Percentiles rank a stretch among this genome's conserved stretches.
phyloP scores from a whole-genome alignment of 805 yeast species.

The Starmerella apicola region DNA sequence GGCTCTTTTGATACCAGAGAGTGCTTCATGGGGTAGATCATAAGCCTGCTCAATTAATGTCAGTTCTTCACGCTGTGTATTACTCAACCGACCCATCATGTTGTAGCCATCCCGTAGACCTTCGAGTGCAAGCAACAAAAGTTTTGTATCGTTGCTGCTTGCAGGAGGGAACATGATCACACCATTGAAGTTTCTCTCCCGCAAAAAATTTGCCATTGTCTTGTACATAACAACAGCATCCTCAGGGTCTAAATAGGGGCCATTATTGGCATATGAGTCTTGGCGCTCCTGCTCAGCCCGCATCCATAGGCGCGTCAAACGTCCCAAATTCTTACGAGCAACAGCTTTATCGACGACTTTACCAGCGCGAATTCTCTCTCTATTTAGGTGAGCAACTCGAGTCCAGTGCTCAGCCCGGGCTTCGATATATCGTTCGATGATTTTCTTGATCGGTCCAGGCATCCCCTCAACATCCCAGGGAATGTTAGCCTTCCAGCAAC shows the following conservation, averaged over 20 bases:
- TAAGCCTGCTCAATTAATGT: conserved; percentile 92
- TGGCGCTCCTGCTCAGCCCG: conserved; percentile 88
- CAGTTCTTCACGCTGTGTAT: conserved; percentile 81
- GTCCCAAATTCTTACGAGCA: conserved; percentile 83
- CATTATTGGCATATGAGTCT: conserved; percentile 61
- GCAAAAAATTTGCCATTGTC: conserved; percentile 86
- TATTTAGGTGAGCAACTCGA: conserved; percentile 79
- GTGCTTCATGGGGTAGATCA: conserved; percentile 89
- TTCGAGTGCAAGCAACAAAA: conserved; percentile 80
- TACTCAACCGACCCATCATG: conserved; percentile 63
- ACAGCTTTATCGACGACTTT: conserved; percentile 88
- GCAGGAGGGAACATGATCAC: conserved; percentile 93
- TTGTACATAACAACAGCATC: conserved; percentile 82
- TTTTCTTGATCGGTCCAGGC: conserved; percentile 78
- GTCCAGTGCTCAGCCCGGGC: conserved; percentile 98
- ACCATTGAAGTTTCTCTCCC: conserved; percentile 39
- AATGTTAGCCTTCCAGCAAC: conserved; percentile 98
- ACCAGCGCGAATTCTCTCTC: conserved; percentile 83
- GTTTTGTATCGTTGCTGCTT: conserved; percentile 86
- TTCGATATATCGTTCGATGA: conserved; percentile 77
- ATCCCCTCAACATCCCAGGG: conserved; percentile 97
- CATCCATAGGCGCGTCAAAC: conserved; percentile 84
- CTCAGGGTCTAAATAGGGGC: conserved; percentile 74
- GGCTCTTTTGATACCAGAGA: conserved; percentile 70
- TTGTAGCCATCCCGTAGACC: conserved; percentile 64